A percentile compares a stretch with the other conserved stretches of the same genome.
Evolutionary conservation across 164 flowering plant species (phyloP).

Genomic region (Tinospora cordifolia): DNA sequence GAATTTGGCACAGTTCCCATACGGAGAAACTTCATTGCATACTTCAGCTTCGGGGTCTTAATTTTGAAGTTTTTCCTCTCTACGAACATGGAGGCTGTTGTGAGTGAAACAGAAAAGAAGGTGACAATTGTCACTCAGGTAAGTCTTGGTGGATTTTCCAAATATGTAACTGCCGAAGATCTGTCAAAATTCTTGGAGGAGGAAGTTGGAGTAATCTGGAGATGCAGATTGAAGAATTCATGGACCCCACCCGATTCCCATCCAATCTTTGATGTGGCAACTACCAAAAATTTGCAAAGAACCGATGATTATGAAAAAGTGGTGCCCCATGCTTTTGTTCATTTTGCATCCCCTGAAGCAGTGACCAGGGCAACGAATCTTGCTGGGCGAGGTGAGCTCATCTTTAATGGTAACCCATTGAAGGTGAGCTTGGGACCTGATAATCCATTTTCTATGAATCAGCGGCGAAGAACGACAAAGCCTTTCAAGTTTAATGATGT

Average conservation of each 20-base stretch:
- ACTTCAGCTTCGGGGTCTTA: not conserved
- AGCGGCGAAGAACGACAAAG: constrained; percentile 43
- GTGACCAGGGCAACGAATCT: constrained; percentile 38
- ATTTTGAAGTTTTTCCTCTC: not conserved
- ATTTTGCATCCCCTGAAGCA: constrained; percentile 53
- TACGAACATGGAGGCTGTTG: constrained; percentile 34
- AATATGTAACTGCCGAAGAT: constrained; percentile 35
- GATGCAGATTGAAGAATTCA: constrained; percentile 77
- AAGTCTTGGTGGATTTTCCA: constrained; percentile 65
- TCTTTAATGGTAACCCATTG: constrained; percentile 30
- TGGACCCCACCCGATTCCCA: constrained; percentile 67
- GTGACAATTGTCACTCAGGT: constrained; percentile 44
- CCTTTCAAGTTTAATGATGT: constrained; percentile 54
- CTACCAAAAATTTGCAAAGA: constrained; percentile 14
- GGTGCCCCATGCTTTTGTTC: constrained; percentile 87
- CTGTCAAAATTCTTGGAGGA: constrained; percentile 44
- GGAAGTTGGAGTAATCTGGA: constrained; percentile 52
- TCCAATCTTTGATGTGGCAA: constrained; percentile 42
- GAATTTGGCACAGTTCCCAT: not conserved
- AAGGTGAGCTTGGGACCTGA: constrained; percentile 60
- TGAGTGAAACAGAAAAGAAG: constrained; percentile 14
- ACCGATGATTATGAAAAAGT: constrained; percentile 47
- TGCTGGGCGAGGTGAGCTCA: constrained; percentile 40
- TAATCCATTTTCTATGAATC: constrained; percentile 43
- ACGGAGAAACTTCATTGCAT: not conserved